Conservation (phyloP, 768 basidiomycete genomes). For the Psilocybe sp. region DNA sequence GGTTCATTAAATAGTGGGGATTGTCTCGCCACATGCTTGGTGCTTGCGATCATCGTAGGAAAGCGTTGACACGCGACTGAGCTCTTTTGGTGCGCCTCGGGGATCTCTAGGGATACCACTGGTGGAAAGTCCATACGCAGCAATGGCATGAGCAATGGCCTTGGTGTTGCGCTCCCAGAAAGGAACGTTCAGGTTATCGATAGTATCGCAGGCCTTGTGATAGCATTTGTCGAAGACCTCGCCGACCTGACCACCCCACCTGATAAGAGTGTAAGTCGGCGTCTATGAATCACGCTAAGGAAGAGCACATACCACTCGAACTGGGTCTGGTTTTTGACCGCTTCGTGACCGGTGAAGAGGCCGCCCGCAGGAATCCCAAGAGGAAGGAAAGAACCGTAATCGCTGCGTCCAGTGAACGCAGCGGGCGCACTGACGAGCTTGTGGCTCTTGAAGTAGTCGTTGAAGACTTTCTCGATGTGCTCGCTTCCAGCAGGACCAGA, state of each 20-base stretch:
- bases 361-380: constrained; percentile 29
- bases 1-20: constrained; percentile 1
- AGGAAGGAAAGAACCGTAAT: constrained; percentile 30
- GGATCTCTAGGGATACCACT: constrained; percentile 18
- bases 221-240: constrained; percentile 28
- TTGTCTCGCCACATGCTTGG: constrained; percentile 15
- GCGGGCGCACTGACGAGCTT: constrained; percentile 19
- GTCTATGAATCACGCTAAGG: neutral
- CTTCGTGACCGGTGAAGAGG: constrained; percentile 28
- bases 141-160: constrained; percentile 22
- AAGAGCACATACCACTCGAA: constrained; percentile 15
- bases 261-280: constrained; percentile 1
- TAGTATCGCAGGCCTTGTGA: constrained; percentile 25
- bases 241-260: constrained; percentile 28
- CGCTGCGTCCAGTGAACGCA: constrained; percentile 25
- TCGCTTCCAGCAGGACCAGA: constrained; percentile 27
- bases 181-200: constrained; percentile 23
- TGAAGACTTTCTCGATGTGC: constrained; percentile 27
- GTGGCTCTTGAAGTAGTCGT: constrained; percentile 19
- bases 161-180: constrained; percentile 22
- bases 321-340: constrained; percentile 24
- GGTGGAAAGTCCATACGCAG: constrained; percentile 24
- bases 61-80: constrained; percentile 4
- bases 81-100: neutral
- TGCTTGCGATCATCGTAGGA: constrained; percentile 17